Conservation (phyloP, 2,329 filamentous ascomycete genomes). For the Fusarium anguioides region DNA sequence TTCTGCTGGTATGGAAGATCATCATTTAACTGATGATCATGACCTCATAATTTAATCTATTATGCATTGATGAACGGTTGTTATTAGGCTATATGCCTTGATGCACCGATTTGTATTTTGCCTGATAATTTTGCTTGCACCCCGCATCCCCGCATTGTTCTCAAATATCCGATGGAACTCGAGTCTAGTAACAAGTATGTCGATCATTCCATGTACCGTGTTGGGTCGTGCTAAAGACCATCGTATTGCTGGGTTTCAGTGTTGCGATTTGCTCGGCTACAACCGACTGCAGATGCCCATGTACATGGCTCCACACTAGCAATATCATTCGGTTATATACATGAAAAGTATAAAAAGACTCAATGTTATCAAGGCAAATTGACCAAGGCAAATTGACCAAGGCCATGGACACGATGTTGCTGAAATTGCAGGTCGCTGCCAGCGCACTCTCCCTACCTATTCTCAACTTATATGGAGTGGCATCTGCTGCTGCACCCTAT, state of each 20-base stretch:
- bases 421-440: not conserved
- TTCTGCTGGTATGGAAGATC: too few species aligned
- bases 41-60: not conserved
- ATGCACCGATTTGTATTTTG: not conserved
- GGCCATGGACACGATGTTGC: not conserved
- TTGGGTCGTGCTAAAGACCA: too few species aligned
- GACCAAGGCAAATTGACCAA: rapidly evolving
- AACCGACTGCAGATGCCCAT: not conserved
- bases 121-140: not conserved
- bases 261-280: conserved; percentile 6
- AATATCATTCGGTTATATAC: rapidly evolving
- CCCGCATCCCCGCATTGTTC: not conserved
- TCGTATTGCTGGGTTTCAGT: not conserved
- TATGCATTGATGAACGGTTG: not conserved
- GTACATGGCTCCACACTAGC: not conserved
- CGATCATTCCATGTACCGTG: not conserved
- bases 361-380: rapidly evolving
- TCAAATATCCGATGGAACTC: not conserved
- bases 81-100: not conserved
- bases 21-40: not conserved
- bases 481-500: not conserved
- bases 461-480: not conserved
- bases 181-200: not conserved
- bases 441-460: not conserved
- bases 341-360: not conserved